phyloP scores from a whole-genome alignment of 768 basidiomycete species.

The Lentinula boryana region DNA sequence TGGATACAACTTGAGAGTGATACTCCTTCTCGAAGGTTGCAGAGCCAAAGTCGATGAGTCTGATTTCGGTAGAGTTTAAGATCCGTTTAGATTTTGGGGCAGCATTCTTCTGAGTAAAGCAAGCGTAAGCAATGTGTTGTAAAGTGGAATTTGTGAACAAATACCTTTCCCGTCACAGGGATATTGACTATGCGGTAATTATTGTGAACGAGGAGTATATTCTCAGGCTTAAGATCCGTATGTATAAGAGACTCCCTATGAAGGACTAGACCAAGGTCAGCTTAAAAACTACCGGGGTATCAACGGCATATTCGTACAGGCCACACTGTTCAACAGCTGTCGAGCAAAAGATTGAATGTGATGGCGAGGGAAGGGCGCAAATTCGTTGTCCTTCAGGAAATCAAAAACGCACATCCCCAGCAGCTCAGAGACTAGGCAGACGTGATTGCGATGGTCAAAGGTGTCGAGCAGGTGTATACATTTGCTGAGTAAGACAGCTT shows the following conservation, averaged over 20 bases:
- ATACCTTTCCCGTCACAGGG: conserved; percentile 61
- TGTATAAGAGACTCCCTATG: conserved; percentile 90
- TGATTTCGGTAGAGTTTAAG: conserved; percentile 84
- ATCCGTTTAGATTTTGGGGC: conserved; percentile 69
- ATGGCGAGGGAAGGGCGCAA: conserved; percentile 90
- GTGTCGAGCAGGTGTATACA: conserved; percentile 93
- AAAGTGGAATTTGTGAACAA: conserved; percentile 8
- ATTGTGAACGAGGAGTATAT: conserved; percentile 90
- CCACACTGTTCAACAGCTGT: conserved; percentile 87
- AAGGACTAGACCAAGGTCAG: conserved; percentile 50
- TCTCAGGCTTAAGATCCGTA: conserved; percentile 98
- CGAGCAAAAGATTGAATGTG: conserved; percentile 96
- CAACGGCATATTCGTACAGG: conserved; percentile 57
- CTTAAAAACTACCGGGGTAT: conserved; percentile 13
- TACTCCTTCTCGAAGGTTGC: conserved; percentile 98
- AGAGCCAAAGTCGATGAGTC: conserved; percentile 96
- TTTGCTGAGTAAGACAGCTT: conserved; percentile 53
- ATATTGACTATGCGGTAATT: conserved; percentile 60
- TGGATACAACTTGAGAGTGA: conserved; percentile 96
- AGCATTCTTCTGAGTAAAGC: conserved; percentile 47
- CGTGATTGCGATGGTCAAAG: conserved; percentile 97
- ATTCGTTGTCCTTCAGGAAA: conserved; percentile 97
- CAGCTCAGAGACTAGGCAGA: conserved; percentile 93
- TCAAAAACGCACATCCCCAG: conserved; percentile 98
- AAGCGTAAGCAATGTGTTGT: conserved; percentile 8